Conservation (phyloP, 2,329 filamentous ascomycete genomes). For the Aspergillus sp. region DNA sequence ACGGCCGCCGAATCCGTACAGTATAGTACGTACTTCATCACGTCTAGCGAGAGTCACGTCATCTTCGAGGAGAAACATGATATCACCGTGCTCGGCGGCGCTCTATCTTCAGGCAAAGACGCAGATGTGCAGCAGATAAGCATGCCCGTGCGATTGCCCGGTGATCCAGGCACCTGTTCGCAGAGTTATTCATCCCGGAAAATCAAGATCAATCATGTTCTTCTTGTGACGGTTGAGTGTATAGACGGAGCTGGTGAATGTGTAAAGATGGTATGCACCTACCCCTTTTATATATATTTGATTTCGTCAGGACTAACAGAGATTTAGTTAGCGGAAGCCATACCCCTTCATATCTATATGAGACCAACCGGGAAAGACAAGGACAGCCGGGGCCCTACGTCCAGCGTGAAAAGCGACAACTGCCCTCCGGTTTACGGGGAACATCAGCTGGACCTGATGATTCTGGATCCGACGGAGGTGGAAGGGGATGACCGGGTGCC, state of each 20-base stretch:
- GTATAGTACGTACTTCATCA: slow-evolving; percentile 12
- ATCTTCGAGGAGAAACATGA: neutral
- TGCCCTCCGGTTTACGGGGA: neutral
- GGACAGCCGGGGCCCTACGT: neutral
- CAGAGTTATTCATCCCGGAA: neutral
- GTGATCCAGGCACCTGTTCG: neutral
- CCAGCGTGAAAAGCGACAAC: neutral
- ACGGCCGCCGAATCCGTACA: slow-evolving; percentile 19
- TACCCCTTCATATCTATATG: neutral
- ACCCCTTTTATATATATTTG: neutral
- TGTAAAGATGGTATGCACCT: neutral
- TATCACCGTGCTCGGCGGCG: no score
- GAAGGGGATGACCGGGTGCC: no score
- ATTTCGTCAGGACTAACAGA: neutral
- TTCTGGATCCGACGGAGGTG: no score
- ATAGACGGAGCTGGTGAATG: no score
- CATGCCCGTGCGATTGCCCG: neutral
- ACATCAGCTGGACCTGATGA: neutral
- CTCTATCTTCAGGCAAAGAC: no score
- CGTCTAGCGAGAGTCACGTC: slow-evolving; percentile 8
- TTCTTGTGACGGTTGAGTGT: neutral
- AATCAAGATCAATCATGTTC: neutral
- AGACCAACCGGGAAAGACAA: neutral
- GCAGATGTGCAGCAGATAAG: neutral
- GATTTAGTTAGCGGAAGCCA: neutral